A percentile compares a stretch with the other conserved stretches of the same genome.
Evolutionary conservation across 257 asterid species (phyloP).

Genomic region (Ilex asprella): DNA sequence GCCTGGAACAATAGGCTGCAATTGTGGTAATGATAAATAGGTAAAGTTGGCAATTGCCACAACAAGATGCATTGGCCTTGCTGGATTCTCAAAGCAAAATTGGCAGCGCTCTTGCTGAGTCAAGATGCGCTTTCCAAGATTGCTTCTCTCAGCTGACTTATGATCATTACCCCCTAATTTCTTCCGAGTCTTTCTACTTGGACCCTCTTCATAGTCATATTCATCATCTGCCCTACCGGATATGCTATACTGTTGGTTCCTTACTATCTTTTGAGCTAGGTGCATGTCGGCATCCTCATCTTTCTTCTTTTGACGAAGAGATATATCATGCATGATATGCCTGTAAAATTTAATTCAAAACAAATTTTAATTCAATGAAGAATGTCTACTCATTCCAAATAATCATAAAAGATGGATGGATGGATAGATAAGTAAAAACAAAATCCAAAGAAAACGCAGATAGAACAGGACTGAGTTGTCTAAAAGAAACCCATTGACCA

Average conservation of each 20-base stretch:
- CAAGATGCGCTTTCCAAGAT: constrained; percentile 51
- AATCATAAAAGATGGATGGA: no score
- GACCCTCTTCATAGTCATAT: constrained; percentile 83
- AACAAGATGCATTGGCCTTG: constrained; percentile 83
- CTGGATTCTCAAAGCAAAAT: constrained; percentile 83
- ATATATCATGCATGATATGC: constrained; percentile 54
- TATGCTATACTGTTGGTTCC: constrained; percentile 48
- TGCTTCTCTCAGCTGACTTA: constrained; percentile 39
- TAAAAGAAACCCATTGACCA: neutral
- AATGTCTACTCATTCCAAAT: no score
- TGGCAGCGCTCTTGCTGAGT: constrained; percentile 88
- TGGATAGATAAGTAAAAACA: no score
- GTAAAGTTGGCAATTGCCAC: constrained; percentile 79
- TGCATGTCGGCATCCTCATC: constrained; percentile 80
- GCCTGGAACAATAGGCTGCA: constrained; percentile 72
- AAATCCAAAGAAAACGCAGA: neutral
- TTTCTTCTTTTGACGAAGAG: constrained; percentile 59
- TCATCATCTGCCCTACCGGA: constrained; percentile 85
- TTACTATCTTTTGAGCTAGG: constrained; percentile 69
- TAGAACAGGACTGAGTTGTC: neutral
- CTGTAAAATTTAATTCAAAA: constrained; percentile 27
- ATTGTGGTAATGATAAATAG: constrained; percentile 70
- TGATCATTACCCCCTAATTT: constrained; percentile 39
- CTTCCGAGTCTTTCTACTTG: constrained; percentile 58
- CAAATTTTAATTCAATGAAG: neutral